Evolutionary conservation across 1,284 basidiomycete species (phyloP).

Genomic region (Cutaneotrichosporon cavernicola): DNA sequence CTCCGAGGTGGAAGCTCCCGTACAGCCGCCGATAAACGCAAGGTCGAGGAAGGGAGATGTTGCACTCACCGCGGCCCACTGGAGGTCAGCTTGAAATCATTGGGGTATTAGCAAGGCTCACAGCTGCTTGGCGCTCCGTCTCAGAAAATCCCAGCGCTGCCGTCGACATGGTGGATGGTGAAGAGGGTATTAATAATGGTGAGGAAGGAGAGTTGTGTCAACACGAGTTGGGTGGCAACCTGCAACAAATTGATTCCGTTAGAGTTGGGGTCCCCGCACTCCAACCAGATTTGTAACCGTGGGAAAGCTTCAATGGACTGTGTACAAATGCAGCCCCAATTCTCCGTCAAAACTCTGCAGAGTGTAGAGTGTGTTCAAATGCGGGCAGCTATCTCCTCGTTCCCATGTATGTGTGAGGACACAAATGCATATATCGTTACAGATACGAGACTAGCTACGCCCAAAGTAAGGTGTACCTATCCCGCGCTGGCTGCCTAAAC

Average conservation of each 20-base stretch:
- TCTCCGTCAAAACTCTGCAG: no score
- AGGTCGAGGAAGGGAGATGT: neutral
- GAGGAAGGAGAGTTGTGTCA: neutral
- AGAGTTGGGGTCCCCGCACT: neutral
- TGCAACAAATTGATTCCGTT: neutral
- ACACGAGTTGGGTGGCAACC: neutral
- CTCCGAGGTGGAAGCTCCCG: no score
- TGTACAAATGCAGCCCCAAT: no score
- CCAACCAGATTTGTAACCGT: neutral
- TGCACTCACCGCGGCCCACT: conserved; percentile 45
- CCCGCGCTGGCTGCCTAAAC: conserved; percentile 1
- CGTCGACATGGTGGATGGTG: conserved; percentile 1
- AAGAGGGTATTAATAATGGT: neutral
- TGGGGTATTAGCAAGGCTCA: neutral
- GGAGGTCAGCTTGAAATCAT: conserved; percentile 4
- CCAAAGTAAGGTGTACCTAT: no score
- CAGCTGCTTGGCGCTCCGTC: conserved; percentile 5
- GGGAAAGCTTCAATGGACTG: neutral
- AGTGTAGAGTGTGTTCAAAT: no score
- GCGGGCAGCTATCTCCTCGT: no score
- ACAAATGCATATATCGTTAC: neutral
- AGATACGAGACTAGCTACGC: neutral
- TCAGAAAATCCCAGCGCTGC: neutral
- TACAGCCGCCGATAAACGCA: conserved; percentile 4
- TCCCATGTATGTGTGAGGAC: no score